Evolutionary conservation across 768 basidiomycete genomes (phyloP).

Genomic region (Mycena rosella): DNA sequence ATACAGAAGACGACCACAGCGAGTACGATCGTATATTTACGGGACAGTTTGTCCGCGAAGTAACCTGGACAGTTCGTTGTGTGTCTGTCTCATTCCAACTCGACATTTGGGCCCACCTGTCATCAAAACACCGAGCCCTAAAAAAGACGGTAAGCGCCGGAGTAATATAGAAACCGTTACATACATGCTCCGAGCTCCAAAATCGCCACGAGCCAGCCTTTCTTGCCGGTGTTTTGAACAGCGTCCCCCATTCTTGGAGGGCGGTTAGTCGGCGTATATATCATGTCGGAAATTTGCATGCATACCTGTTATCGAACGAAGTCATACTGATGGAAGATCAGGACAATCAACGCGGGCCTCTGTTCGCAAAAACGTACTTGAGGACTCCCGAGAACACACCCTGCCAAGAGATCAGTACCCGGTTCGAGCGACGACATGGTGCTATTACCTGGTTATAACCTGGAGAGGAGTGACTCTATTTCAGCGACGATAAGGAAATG

Average conservation of each 20-base stretch:
- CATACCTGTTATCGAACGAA: constrained; percentile 57
- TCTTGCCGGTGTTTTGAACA: constrained; percentile 62
- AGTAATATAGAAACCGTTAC: neutral
- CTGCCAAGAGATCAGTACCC: constrained; percentile 45
- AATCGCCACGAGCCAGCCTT: constrained; percentile 82
- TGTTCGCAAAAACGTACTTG: constrained; percentile 52
- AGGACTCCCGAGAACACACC: constrained; percentile 86
- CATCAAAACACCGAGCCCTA: constrained; percentile 75
- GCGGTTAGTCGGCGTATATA: constrained; percentile 1
- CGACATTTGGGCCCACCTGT: constrained; percentile 58
- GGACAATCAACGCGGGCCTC: constrained; percentile 1
- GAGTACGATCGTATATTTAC: constrained; percentile 78
- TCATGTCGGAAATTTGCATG: neutral
- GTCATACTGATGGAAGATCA: constrained; percentile 53
- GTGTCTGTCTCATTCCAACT: neutral
- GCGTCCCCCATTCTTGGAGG: constrained; percentile 64
- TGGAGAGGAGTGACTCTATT: constrained; percentile 39
- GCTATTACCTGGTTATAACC: constrained; percentile 72
- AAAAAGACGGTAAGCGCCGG: neutral
- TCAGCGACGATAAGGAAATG: constrained; percentile 11
- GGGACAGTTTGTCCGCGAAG: constrained; percentile 77
- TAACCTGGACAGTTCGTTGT: constrained; percentile 51
- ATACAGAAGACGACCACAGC: constrained; percentile 74
- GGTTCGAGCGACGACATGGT: neutral
- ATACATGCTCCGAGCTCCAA: constrained; percentile 76